Conservation (phyloP, 805 yeast genomes). For the Zygoascus tannicola region DNA sequence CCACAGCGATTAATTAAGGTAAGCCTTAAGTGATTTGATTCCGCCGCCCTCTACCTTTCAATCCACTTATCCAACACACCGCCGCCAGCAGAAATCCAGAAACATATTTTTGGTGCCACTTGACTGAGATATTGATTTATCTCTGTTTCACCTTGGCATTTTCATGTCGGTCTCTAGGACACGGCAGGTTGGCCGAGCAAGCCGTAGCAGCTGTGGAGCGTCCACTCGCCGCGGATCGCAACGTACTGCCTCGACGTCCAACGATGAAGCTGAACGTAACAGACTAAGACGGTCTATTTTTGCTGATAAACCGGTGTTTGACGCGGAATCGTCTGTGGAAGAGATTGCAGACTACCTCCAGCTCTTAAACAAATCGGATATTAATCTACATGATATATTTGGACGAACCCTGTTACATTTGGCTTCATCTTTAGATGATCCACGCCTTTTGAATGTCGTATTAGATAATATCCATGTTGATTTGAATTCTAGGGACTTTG, state of each 20-base stretch:
- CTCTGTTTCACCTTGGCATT: no score
- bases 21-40: no score
- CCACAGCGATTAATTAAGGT: no score
- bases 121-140: no score
- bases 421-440: slow-evolving; percentile 25
- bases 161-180: neutral
- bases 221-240: neutral
- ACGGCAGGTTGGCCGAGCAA: neutral
- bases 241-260: neutral
- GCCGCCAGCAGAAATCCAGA: no score
- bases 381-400: slow-evolving; percentile 48
- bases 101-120: no score
- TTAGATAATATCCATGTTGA: slow-evolving; percentile 42
- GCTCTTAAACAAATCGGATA: slow-evolving; percentile 8
- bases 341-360: slow-evolving; percentile 5
- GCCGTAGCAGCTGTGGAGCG: neutral
- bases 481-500: slow-evolving; percentile 46
- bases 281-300: neutral
- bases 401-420: slow-evolving; percentile 41
- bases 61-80: no score
- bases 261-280: slow-evolving; percentile 2
- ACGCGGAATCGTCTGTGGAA: neutral
- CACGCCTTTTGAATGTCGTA: slow-evolving; percentile 31
- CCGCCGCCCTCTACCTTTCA: no score
- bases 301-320: neutral